Base-by-base conservation (phyloP, 2,329 filamentous ascomycete species). In the Zarea fungicola region DNA sequence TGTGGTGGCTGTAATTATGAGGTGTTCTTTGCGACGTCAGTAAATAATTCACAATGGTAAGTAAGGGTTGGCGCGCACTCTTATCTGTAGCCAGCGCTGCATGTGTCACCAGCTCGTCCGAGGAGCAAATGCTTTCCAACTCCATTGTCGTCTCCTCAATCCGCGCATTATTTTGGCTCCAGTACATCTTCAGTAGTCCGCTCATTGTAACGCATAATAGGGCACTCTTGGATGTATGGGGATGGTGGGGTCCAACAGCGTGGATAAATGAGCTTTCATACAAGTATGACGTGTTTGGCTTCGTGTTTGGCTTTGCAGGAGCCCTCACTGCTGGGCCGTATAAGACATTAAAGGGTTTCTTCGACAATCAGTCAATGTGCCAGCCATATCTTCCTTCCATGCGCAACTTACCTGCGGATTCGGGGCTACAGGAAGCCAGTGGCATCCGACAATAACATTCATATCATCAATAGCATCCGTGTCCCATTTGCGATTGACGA, bases 81-180 rank as follows among this genome's bases (percentile, higher is more conserved):
- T 84, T 88, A 48, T 91, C 87, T 3, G 86, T 81, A 51, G 84
- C 80, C 53, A 90, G 73, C 32, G 87, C 79, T 10, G 88, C 88
- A 68, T 95, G 89, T 1, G 88, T 89, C 43, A 92, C 76, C n/a
- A 88, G 65, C 55, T 89, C 85, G 54, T 89, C 83, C 0, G 85
- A 83, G 28, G 83, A 83, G 23, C 81, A 76, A 49, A 89, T 76
- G 53, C 82, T 84, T 61, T 91, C 87, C 29, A 95, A 68, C 54
- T 92, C 86, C n/a, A 84, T 71, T 3, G 78, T 79, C 0, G 81
- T 78, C 60, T 95, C 87, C 52, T 84, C 80, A 68, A 89, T 84
- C 57, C 81, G 81, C 49, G 75, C 78, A 62, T 83, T 89, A 36
- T 80, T 83, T 55, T 91, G 87, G 34, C 87, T 80, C 69, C 85